phyloP scores from a whole-genome alignment of 306 rosid genomes.

The Rubus idaeus region DNA sequence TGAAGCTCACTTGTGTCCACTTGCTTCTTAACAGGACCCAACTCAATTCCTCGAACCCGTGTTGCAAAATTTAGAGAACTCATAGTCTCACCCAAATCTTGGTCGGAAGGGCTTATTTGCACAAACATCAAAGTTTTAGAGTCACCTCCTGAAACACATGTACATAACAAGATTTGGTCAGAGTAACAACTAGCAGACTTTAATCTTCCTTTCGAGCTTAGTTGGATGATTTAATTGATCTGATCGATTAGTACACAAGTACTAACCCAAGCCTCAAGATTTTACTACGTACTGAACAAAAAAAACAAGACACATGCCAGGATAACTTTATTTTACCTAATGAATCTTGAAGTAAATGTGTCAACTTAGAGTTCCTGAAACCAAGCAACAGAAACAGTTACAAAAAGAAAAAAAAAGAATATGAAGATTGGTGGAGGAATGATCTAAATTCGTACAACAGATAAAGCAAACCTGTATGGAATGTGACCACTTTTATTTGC shows the following conservation, averaged over 20 bases:
- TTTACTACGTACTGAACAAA: constrained; percentile 8
- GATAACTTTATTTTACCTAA: constrained; percentile 45
- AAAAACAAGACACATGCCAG: constrained; percentile 3
- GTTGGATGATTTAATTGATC: neutral
- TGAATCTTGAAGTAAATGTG: constrained; percentile 95
- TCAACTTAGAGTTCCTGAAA: constrained; percentile 88
- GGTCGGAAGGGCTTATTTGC: constrained; percentile 89
- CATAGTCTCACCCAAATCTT: constrained; percentile 75
- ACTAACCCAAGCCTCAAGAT: constrained; percentile 14
- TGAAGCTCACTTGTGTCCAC: constrained; percentile 74
- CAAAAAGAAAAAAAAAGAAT: constrained; percentile 4
- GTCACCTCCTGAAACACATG: constrained; percentile 65
- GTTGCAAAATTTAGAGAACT: constrained; percentile 86
- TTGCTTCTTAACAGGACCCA: constrained; percentile 88
- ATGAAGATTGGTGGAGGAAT: constrained; percentile 4
- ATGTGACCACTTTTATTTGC: constrained; percentile 84
- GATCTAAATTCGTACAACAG: constrained; percentile 13
- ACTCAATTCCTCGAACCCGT: constrained; percentile 82
- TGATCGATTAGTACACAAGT: neutral
- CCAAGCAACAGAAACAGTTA: constrained; percentile 24
- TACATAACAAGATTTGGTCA: neutral
- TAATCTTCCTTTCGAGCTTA: neutral
- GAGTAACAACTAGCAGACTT: neutral
- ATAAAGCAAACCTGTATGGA: constrained; percentile 65
- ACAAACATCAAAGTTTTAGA: constrained; percentile 88